Evolutionary conservation across 1,139 yeast genomes (phyloP), one percentile per base, ranked within the genome.

Genomic region (Taphrina deformans): DNA sequence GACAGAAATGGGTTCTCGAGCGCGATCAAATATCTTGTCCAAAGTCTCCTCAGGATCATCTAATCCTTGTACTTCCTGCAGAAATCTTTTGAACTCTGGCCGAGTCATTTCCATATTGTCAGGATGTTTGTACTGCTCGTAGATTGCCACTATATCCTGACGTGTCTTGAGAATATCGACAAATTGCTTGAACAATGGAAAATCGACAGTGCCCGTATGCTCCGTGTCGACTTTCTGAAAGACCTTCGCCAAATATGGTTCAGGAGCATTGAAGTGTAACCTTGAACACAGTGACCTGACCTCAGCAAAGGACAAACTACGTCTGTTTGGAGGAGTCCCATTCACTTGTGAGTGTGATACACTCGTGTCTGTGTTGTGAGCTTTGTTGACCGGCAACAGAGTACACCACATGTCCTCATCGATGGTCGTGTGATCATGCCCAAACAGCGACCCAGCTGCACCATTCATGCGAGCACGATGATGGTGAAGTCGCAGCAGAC

Each of bases 121-220:
- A 10, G 60, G 64, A 45, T 53, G 9, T 12, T 53, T 38, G 21
- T 55, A 35, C 1, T 68, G 66, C 0, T 73, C 69, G 74, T 83
- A 85, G 1, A 86, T 74, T 0, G 61, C 67, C 1, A 69, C 70
- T 3, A 86, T 73, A 65, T 86, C 90, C 0, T 77, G 77, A 66
- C 95, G 82, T 70, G 72, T 72, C 68, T 80, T 80, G 55, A 82
- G 72, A 23, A 75, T 75, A 31, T 83, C 80, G 1, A 92, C 92
- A 74, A 91, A 89, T 29, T 75, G 73, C 72, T 88, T 87, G 74
- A 92, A 92, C 70, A 89, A 90, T 2, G 79, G 80, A 71, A 89
- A 90, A 68, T 83, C 81, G 29, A 92, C 76, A 38, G 75, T 74
- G 1, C 82, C 82, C 24, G 80, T 79, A 7, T 73, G 69, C 55